phyloP scores from a whole-genome alignment of 2,329 filamentous ascomycete species.

The Fusarium illudens region DNA sequence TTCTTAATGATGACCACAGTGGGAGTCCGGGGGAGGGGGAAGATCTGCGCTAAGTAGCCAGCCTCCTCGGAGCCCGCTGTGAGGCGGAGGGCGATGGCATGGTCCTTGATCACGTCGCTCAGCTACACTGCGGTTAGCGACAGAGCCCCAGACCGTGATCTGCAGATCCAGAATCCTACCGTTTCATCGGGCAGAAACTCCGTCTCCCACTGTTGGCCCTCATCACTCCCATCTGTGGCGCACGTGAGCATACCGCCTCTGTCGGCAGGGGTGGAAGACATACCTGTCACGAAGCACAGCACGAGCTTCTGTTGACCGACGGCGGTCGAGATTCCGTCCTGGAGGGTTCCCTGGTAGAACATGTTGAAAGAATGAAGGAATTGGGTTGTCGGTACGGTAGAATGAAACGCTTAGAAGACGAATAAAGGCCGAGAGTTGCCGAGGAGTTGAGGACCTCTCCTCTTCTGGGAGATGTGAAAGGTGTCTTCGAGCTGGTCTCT shows the following conservation, averaged over 20 bases:
- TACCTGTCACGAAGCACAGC: conserved; percentile 84
- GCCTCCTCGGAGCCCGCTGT: conserved; percentile 80
- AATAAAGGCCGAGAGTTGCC: not conserved
- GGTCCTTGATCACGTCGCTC: conserved; percentile 62
- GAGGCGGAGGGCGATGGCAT: conserved; percentile 76
- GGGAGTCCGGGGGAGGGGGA: conserved; percentile 80
- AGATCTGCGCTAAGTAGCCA: conserved; percentile 82
- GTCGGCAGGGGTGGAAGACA: conserved; percentile 8
- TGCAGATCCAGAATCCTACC: conserved; percentile 51
- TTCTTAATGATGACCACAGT: conserved; percentile 82
- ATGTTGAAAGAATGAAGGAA: conserved; percentile 54
- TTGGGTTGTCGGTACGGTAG: not conserved
- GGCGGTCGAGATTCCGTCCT: conserved; percentile 81
- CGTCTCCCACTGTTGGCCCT: conserved; percentile 77
- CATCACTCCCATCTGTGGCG: conserved; percentile 58
- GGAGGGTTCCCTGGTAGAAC: conserved; percentile 84
- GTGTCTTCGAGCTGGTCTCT: conserved; percentile 35
- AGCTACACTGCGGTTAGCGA: conserved; percentile 54
- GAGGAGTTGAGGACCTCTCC: not conserved
- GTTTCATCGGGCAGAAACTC: conserved; percentile 69
- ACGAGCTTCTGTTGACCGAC: conserved; percentile 80
- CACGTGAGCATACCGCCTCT: conserved; percentile 23
- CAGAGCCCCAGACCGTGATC: not conserved
- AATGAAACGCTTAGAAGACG: not conserved
- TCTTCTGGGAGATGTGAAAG: conserved; percentile 24